These are phyloP conservation scores for Canna indica DNA, from an alignment of 176 grass and related monocot genomes.

Conservation along the genomic window DNA sequence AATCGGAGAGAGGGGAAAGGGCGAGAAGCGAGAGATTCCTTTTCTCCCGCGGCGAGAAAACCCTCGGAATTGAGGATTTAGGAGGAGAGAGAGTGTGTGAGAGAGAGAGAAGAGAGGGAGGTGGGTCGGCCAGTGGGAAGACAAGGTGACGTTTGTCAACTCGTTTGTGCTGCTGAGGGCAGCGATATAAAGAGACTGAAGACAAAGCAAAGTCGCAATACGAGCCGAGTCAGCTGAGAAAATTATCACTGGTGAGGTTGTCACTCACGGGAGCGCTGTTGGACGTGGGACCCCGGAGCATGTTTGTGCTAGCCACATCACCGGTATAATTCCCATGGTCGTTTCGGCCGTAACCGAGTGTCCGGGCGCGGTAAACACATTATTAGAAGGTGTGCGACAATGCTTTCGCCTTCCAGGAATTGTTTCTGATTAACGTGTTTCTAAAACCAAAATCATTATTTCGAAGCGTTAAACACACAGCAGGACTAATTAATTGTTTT, in stretches of 20 bases:
- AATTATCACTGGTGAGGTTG: background rate
- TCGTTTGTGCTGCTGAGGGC: constrained; percentile 24
- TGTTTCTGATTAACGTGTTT: background rate
- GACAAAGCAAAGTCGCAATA: background rate
- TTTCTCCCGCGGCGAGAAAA: constrained; percentile 4
- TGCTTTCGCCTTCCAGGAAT: background rate
- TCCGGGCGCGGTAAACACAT: background rate
- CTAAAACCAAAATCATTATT: background rate
- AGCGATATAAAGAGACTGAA: constrained; percentile 1
- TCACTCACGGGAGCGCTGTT: too few relatives aligned
- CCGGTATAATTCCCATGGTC: background rate
- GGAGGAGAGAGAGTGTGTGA: background rate
- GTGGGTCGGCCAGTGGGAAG: background rate
- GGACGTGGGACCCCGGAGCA: background rate
- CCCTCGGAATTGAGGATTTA: constrained; percentile 22
- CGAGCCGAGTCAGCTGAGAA: background rate
- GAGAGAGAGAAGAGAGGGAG: constrained; percentile 12
- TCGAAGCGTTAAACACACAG: too few relatives aligned
- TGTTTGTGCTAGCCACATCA: background rate
- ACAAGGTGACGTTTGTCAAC: constrained; percentile 38
- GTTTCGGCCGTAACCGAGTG: background rate
- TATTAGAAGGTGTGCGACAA: background rate
- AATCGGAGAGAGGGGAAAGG: background rate
- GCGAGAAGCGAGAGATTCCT: constrained; percentile 8
- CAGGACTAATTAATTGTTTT: too few relatives aligned